Base-by-base conservation (phyloP, 2,329 filamentous ascomycete genomes). In the Colletotrichum sidae region DNA sequence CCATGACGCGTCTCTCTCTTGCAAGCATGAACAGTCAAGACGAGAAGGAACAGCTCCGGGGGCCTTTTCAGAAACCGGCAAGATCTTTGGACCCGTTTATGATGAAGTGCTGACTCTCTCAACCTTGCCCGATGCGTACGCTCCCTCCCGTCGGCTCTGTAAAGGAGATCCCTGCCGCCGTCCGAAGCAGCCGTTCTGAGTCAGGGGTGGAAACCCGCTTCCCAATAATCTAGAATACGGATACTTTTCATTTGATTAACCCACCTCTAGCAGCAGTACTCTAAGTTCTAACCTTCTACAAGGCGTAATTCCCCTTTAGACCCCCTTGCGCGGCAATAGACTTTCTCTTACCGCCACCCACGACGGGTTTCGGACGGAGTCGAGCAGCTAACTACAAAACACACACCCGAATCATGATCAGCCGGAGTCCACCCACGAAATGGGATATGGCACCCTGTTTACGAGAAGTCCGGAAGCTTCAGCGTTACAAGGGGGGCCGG, bases 121-220 rank as follows among this genome's bases (percentile, higher is more conserved):
- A 25, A 5, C 5, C 25, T 25, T 25, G 25, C 25, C 25, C 25
- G 25, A 25, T 5, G 37, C 17, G 15, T 38, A 17, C 15, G 12
- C 15, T 41, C 11, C 11, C 12, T 47, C 11, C n/a, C 12, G 2
- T 4, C 6, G 25, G 39, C 9, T 13, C 39, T 3, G 34, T 54
- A 38, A 10, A 9, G 38, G 37, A 10, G 8, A 49, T 17, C 35
- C 35, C 49, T 37, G 38, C 15, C 13, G 8, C 33, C 37, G 25
- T 34, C 39, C 44, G 42, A 54, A 53, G 42, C 37, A 54, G 25
- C 44, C 39, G 54, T 63, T 42, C 35, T 39, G 60, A 59, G 55
- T 44, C 41, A 63, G 41, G 35, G 47, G 12, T 47, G 33, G 3
- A 15, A 53, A 44, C 47, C 60, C 60, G 55, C 41, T 53, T 59